Evolutionary conservation across 805 yeast species (phyloP), one percentile per base, ranked within the genome.

Genomic region (Wilhelminamyces savonicus): DNA sequence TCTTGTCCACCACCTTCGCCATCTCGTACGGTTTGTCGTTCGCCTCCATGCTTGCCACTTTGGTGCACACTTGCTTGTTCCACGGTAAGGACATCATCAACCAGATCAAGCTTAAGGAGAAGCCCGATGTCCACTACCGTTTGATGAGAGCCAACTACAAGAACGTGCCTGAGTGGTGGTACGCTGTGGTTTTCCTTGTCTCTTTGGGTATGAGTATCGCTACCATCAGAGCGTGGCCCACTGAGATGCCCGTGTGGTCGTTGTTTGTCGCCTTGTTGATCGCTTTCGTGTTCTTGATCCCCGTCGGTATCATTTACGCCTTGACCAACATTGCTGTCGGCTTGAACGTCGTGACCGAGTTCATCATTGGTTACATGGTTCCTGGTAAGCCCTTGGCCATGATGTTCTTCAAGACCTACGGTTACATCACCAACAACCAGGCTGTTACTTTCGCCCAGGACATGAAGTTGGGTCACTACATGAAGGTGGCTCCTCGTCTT

Each of bases 1-100:
- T 66, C 48, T 59, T 77, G 33, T 62, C 82, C 6, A 66, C 77
- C 11, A 69, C 80, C 3, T 74, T 70, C 45, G 67, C 76, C 18
- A 47, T 81, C n/a, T 62, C 76, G 5, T 77, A 78, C 42, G 82
- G 82, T 31, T 52, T 62, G 48, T 43, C 63, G 59, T 52, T 69
- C 56, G 87, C 84, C 2, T 69, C 84, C 5, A 71, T 78, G 31
- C 61, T 75, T 18, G 74, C 83, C 4, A 71, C 79, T 5, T 57
- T 81, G 30, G 62, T 69, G 12, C 82, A 80, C 47, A 69, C 78
- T 13, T 53, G 53, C 8, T 56, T 78, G 16, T 78, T 72, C 57
- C 80, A 77, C 44, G 72, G 79, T 30, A 57, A 51, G 26, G 76
- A 76, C 36, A 67, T 80, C 32, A 24, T 46, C 14, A 33, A 40